Conservation (phyloP, 495 filamentous ascomycete genomes). For the Aspergillus cavernicola region DNA sequence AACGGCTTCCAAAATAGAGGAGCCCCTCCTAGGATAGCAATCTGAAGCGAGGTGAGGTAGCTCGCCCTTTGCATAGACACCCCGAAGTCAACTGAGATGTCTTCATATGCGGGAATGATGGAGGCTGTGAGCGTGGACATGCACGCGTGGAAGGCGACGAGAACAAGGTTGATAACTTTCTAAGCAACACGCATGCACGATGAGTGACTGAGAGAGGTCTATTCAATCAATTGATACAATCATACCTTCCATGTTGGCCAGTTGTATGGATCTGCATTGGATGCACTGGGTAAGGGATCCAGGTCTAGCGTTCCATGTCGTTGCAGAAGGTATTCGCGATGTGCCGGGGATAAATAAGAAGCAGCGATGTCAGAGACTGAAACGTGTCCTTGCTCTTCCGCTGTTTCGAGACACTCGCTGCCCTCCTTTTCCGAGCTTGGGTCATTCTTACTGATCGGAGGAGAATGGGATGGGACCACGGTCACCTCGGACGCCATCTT, state of each 20-base stretch:
- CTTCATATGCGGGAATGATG: constrained; percentile 49
- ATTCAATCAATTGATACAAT: background rate
- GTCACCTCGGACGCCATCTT: constrained; percentile 1
- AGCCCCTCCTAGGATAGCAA: constrained; percentile 44
- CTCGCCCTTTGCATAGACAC: constrained; percentile 38
- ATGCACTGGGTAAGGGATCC: constrained; percentile 46
- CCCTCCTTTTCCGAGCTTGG: background rate
- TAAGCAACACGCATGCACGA: constrained; percentile 14
- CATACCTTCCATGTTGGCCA: constrained; percentile 44
- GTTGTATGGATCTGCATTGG: constrained; percentile 50
- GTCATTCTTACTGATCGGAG: background rate
- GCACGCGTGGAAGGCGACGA: constrained; percentile 53
- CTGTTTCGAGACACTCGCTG: constrained; percentile 4
- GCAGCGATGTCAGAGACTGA: background rate
- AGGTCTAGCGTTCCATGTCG: constrained; percentile 32
- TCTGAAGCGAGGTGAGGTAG: constrained; percentile 51
- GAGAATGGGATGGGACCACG: background rate
- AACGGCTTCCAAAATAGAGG: constrained; percentile 55
- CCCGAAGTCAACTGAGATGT: constrained; percentile 40
- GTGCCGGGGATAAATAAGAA: background rate
- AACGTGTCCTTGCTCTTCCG: background rate
- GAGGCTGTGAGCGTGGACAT: constrained; percentile 56
- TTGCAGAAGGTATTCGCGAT: constrained; percentile 1
- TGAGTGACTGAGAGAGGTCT: background rate
- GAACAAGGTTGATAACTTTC: constrained; percentile 51